Percentiles rank a stretch among this genome's conserved stretches.
Conservation (phyloP, 208 protist genomes). For the Leishmania tropica region DNA sequence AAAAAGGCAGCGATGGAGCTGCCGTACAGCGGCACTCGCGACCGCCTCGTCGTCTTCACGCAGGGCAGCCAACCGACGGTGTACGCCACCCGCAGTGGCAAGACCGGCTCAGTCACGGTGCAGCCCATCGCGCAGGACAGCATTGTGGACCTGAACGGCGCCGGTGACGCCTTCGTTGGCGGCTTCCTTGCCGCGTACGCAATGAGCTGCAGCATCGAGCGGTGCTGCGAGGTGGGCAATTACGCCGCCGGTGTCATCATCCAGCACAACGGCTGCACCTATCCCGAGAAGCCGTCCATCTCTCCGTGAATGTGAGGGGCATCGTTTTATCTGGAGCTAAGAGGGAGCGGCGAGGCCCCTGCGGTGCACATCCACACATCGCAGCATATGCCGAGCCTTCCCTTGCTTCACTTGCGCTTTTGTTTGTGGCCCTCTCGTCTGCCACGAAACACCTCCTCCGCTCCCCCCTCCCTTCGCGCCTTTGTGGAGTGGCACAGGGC, state of each 20-base stretch:
- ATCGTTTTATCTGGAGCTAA: not conserved
- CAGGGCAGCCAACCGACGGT: constrained; percentile 92
- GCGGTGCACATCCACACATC: not conserved
- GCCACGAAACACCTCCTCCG: not conserved
- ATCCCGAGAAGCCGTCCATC: constrained; percentile 79
- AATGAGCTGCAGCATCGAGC: constrained; percentile 54
- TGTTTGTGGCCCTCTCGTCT: not conserved
- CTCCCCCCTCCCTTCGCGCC: not conserved
- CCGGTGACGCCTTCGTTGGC: constrained; percentile 98
- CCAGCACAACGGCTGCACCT: constrained; percentile 94
- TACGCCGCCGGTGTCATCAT: constrained; percentile 93
- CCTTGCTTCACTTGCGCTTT: not conserved
- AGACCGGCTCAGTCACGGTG: constrained; percentile 59
- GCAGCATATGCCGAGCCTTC: not conserved
- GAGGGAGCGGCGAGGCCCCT: not conserved
- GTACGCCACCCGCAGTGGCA: constrained; percentile 59
- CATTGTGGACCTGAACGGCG: constrained; percentile 98
- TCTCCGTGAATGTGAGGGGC: constrained; percentile 20
- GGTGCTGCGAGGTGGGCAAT: constrained; percentile 92
- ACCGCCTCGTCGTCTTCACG: constrained; percentile 95
- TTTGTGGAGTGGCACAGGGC: not conserved
- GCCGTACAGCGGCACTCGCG: constrained; percentile 83
- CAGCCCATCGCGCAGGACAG: constrained; percentile 68
- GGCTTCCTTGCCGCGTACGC: constrained; percentile 95
- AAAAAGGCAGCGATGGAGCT: constrained; percentile 57